Conservation (phyloP, 2,329 filamentous ascomycete species). For the Paecilomyces fulvus region DNA sequence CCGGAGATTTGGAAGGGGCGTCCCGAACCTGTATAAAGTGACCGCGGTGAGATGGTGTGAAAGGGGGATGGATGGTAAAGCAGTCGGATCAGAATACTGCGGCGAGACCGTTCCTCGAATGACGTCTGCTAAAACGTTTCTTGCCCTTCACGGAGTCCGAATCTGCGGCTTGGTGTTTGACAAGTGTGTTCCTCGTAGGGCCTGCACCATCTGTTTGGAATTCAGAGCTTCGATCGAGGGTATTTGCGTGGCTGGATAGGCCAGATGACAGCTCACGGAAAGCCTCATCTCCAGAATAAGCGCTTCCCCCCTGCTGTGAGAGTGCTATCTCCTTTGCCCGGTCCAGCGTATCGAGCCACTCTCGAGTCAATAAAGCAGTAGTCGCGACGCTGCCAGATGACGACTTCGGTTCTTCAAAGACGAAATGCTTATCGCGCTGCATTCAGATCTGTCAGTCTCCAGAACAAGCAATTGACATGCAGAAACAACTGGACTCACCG, state of each 20-base stretch:
- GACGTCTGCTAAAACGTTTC: conserved; percentile 77
- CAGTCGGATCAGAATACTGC: conserved; percentile 60
- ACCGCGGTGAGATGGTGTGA: not conserved
- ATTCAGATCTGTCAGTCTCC: conserved; percentile 19
- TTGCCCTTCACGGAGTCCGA: conserved; percentile 49
- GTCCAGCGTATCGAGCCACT: conserved; percentile 88
- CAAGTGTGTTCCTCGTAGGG: conserved; percentile 38
- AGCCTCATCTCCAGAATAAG: conserved; percentile 58
- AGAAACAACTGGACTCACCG: conserved; percentile 56
- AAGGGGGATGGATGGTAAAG: not conserved
- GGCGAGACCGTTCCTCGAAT: conserved; percentile 89
- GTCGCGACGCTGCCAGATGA: conserved; percentile 55
- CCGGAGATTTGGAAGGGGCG: not conserved
- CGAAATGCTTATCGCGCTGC: conserved; percentile 79
- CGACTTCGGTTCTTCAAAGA: conserved; percentile 86
- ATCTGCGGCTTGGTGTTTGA: conserved; percentile 38
- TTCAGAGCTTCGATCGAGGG: conserved; percentile 34
- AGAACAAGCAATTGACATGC: conserved; percentile 2
- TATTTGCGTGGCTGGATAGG: conserved; percentile 57
- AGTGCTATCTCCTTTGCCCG: conserved; percentile 76
- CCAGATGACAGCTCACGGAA: conserved; percentile 62
- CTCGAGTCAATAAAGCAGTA: conserved; percentile 63
- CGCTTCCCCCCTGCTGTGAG: conserved; percentile 59
- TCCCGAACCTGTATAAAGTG: not conserved
- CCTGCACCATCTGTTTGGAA: conserved; percentile 26